phyloP scores from a whole-genome alignment of 1,284 basidiomycete genomes.

The Lignosus rhinocerotis region DNA sequence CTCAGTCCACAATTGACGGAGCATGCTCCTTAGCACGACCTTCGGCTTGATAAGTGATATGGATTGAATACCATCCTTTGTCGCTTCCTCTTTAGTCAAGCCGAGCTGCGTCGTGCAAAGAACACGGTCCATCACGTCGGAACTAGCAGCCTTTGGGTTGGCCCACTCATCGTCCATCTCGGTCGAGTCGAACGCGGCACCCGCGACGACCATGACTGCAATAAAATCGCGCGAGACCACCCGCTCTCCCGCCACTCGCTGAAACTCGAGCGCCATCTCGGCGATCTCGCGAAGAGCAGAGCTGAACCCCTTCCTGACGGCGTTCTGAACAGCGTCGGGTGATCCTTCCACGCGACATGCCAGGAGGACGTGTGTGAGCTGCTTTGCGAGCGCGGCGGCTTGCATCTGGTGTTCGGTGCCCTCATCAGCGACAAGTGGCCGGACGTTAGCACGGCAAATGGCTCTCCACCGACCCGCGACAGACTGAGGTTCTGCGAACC shows the following conservation, averaged over 20 bases:
- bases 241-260: slow-evolving; percentile 51
- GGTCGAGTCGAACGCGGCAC: slow-evolving; percentile 36
- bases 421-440: slow-evolving; percentile 21
- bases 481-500: slow-evolving; percentile 45
- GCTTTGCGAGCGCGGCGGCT: slow-evolving; percentile 39
- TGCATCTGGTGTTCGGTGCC: slow-evolving; percentile 34
- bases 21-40: slow-evolving; percentile 29
- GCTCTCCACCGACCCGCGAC: slow-evolving; percentile 57
- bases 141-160: background rate
- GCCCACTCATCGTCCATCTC: slow-evolving; percentile 46
- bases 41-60: slow-evolving; percentile 35
- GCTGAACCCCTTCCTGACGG: slow-evolving; percentile 20
- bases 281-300: slow-evolving; percentile 42
- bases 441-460: slow-evolving; percentile 47
- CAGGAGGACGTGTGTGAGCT: slow-evolving; percentile 45
- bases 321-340: slow-evolving; percentile 26
- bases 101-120: slow-evolving; percentile 14
- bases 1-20: slow-evolving; percentile 6
- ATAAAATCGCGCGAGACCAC: slow-evolving; percentile 41
- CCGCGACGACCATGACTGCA: slow-evolving; percentile 38
- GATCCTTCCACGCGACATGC: slow-evolving; percentile 38
- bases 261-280: slow-evolving; percentile 44
- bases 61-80: background rate
- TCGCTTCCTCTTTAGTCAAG: slow-evolving; percentile 1
- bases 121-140: background rate